Percentiles rank a stretch among this genome's conserved stretches.
Conservation (phyloP, 345 rosid species). For the Syzygium aqueum region DNA sequence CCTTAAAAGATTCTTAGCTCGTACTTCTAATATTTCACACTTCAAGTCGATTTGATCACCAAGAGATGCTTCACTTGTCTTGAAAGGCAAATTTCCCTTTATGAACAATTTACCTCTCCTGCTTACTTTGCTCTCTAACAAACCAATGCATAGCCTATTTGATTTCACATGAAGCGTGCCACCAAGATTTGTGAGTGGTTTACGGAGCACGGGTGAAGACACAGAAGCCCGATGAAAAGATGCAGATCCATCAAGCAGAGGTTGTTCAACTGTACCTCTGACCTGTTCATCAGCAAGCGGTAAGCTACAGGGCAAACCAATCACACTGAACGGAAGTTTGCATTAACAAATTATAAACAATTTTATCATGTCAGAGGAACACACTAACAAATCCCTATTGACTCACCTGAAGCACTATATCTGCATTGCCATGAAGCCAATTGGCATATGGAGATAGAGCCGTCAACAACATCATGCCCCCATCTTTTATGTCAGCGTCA, state of each 20-base stretch:
- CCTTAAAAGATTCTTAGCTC: constrained; percentile 89
- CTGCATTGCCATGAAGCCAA: constrained; percentile 97
- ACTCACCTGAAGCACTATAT: constrained; percentile 78
- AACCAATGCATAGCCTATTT: constrained; percentile 72
- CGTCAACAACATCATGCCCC: constrained; percentile 93
- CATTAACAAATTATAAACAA: not conserved
- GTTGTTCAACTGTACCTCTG: constrained; percentile 95
- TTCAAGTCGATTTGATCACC: constrained; percentile 85
- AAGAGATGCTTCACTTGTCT: constrained; percentile 63
- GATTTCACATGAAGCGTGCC: constrained; percentile 82
- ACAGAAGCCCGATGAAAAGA: constrained; percentile 89
- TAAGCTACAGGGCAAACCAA: not conserved
- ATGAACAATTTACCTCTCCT: constrained; percentile 84
- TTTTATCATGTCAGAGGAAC: not conserved
- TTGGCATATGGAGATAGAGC: constrained; percentile 84
- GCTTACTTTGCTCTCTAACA: constrained; percentile 82
- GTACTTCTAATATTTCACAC: constrained; percentile 94
- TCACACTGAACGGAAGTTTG: not conserved
- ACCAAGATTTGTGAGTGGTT: constrained; percentile 86
- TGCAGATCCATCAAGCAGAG: constrained; percentile 84
- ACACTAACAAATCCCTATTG: not conserved
- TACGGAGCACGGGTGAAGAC: constrained; percentile 76
- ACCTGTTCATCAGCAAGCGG: constrained; percentile 27
- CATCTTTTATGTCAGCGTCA: constrained; percentile 95
- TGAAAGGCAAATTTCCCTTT: constrained; percentile 81